A percentile compares a stretch with the other conserved stretches of the same genome.
Evolutionary conservation across 805 yeast genomes (phyloP).

Genomic region (Cyberlindnera mycetangii): DNA sequence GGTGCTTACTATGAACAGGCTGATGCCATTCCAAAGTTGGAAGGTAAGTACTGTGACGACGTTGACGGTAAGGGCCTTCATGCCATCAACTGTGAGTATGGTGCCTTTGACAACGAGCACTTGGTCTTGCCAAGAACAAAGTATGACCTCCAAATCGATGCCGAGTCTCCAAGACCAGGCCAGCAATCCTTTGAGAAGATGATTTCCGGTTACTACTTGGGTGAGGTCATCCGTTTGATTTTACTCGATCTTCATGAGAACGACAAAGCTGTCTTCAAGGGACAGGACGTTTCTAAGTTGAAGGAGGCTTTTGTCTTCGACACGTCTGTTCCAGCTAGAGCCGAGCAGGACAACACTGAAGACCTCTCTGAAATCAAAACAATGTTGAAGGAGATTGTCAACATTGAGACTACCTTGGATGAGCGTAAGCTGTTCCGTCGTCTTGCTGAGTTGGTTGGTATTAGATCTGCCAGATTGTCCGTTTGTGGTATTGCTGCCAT

Average conservation of each 20-base stretch:
- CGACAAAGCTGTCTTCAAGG: conserved; percentile 63
- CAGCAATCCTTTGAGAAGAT: conserved; percentile 95
- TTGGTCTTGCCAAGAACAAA: conserved; percentile 81
- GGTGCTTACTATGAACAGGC: conserved; percentile 91
- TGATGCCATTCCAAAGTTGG: conserved; percentile 73
- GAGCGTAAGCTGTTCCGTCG: conserved; percentile 84
- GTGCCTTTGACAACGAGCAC: conserved; percentile 94
- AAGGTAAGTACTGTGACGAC: conserved; percentile 65
- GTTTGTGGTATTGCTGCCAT: conserved; percentile 96
- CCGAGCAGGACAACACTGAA: conserved; percentile 87
- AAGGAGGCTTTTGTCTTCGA: conserved; percentile 71
- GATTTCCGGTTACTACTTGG: conserved; percentile 96
- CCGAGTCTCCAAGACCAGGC: conserved; percentile 90
- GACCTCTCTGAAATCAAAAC: conserved; percentile 73
- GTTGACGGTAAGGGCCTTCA: conserved; percentile 63
- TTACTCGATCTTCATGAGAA: conserved; percentile 62
- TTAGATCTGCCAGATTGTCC: conserved; percentile 88
- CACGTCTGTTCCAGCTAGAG: conserved; percentile 80
- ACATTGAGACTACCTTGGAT: conserved; percentile 61
- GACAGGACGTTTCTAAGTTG: conserved; percentile 65
- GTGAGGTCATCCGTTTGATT: conserved; percentile 83
- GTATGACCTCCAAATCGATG: conserved; percentile 78
- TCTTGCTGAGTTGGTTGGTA: conserved; percentile 83
- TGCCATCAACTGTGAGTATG: conserved; percentile 98
- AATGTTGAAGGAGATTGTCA: conserved; percentile 57